These are phyloP conservation scores for Solanum chiquidenum DNA, from an alignment of 257 asterid genomes.

Conservation along the genomic window DNA sequence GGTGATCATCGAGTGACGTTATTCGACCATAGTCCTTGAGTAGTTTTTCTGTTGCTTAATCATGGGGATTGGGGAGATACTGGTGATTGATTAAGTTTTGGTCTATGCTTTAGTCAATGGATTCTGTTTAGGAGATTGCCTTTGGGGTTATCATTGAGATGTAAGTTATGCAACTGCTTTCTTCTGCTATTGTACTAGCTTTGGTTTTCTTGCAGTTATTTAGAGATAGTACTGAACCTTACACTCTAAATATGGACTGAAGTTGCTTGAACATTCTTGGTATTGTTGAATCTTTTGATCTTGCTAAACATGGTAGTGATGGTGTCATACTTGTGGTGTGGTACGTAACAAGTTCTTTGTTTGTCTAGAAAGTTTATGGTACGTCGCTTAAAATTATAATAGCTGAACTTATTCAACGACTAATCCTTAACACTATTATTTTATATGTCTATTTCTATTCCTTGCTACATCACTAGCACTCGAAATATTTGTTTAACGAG, in stretches of 20 bases:
- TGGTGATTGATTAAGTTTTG: neutral
- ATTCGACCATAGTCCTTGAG: neutral
- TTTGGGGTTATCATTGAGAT: neutral
- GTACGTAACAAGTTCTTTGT: neutral
- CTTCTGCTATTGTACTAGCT: neutral
- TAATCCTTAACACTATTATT: neutral
- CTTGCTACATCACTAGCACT: neutral
- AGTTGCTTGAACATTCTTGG: neutral
- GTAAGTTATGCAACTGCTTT: neutral
- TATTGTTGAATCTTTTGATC: neutral
- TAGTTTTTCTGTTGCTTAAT: neutral
- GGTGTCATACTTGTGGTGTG: neutral
- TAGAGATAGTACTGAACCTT: neutral
- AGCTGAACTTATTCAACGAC: neutral
- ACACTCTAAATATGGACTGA: neutral
- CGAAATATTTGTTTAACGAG: neutral
- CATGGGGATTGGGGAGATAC: neutral
- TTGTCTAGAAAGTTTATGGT: neutral
- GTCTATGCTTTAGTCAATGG: neutral
- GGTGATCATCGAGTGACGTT: neutral
- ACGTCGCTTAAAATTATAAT: neutral
- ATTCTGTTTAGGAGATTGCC: neutral
- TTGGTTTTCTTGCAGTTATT: neutral
- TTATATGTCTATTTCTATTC: neutral
- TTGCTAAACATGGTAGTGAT: neutral